These are phyloP conservation scores for Trypanosoma congolense DNA, from an alignment of 208 protist genomes.

Conservation along the genomic window DNA sequence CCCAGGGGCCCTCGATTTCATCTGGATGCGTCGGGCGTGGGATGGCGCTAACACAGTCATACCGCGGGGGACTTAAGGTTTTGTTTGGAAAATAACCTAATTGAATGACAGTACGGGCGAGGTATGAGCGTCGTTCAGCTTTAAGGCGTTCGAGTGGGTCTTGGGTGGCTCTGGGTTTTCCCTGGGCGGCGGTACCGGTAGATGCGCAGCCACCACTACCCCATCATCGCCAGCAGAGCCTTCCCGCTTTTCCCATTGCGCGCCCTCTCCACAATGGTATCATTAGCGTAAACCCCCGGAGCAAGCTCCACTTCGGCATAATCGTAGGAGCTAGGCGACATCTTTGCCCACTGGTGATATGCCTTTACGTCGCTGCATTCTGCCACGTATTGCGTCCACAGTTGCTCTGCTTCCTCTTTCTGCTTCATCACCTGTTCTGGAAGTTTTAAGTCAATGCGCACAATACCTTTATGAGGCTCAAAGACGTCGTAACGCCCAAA, in stretches of 20 bases:
- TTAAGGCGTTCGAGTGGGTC: slow-evolving; percentile 72
- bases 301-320: slow-evolving; percentile 70
- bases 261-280: neutral
- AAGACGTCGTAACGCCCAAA: slow-evolving; percentile 82
- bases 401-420: slow-evolving; percentile 78
- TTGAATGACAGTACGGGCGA: slow-evolving; percentile 70
- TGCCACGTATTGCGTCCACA: slow-evolving; percentile 69
- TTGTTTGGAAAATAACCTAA: slow-evolving; percentile 85
- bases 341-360: slow-evolving; percentile 68
- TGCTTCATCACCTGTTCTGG: slow-evolving; percentile 51
- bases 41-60: slow-evolving; percentile 33
- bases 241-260: neutral
- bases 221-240: slow-evolving; percentile 8
- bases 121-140: slow-evolving; percentile 45
- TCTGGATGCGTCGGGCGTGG: slow-evolving; percentile 82
- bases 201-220: slow-evolving; percentile 41
- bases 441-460: slow-evolving; percentile 52
- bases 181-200: slow-evolving; percentile 67
- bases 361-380: slow-evolving; percentile 65
- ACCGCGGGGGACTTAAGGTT: slow-evolving; percentile 38
- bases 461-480: slow-evolving; percentile 80
- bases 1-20: slow-evolving; percentile 87
- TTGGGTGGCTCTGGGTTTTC: slow-evolving; percentile 33
- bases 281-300: slow-evolving; percentile 58
- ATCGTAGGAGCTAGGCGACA: slow-evolving; percentile 55